Percentiles rank a stretch among this genome's conserved stretches.
phyloP scores from a whole-genome alignment of 805 yeast genomes.

The Candida easanensis region DNA sequence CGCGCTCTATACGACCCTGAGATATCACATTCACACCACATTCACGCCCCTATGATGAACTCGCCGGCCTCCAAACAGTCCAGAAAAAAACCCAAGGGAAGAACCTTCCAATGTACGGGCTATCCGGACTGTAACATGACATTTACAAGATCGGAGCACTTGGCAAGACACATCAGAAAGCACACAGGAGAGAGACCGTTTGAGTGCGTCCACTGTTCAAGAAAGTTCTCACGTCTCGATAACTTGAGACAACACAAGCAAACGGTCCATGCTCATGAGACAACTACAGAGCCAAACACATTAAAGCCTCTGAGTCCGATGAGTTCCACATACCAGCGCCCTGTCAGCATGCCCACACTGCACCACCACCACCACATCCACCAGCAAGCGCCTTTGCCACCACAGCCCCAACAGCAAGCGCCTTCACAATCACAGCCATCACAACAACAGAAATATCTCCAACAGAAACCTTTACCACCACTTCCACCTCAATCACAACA shows the following conservation, averaged over 20 bases:
- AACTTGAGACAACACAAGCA: conserved; percentile 89
- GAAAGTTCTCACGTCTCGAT: conserved; percentile 79
- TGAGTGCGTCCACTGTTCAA: conserved; percentile 77
- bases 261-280: conserved; percentile 60
- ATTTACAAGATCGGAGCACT: conserved; percentile 86
- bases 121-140: conserved; percentile 86
- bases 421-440: too few relatives aligned
- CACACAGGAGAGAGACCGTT: conserved; percentile 96
- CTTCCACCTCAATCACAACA: conserved; percentile 5
- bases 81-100: conserved; percentile 48
- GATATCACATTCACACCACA: background rate
- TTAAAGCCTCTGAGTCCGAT: conserved; percentile 10
- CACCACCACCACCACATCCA: conserved; percentile 3
- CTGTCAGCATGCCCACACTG: background rate
- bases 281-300: conserved; percentile 1
- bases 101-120: conserved; percentile 82
- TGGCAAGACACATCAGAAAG: conserved; percentile 87
- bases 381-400: background rate
- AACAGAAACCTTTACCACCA: conserved; percentile 1
- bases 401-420: conserved; percentile 3
- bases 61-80: conserved; percentile 6
- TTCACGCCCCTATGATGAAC: conserved; percentile 1
- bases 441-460: conserved; percentile 1
- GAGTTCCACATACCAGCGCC: conserved; percentile 1
- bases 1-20: background rate